Evolutionary conservation across 352 stramenopile species (phyloP).

Genomic region (Globisporangium irregulare): DNA sequence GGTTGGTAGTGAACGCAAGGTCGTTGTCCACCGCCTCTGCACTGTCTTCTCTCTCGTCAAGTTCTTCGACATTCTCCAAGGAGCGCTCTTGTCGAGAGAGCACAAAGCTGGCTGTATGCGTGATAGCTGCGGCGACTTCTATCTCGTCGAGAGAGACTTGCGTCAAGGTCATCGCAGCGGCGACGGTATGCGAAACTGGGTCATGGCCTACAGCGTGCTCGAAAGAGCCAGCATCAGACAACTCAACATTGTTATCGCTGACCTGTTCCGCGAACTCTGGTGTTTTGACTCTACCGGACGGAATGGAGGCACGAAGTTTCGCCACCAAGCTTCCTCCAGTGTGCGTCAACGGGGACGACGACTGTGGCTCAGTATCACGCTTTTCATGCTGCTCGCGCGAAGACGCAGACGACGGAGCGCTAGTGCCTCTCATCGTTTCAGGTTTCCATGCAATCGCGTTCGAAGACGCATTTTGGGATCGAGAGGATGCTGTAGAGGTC

Average conservation of each 20-base stretch:
- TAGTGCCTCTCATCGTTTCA: neutral
- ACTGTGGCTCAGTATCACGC: neutral
- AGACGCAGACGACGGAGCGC: neutral
- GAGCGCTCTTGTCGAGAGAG: constrained; percentile 9
- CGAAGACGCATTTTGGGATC: neutral
- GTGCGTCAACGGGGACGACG: constrained; percentile 5
- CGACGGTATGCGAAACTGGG: neutral
- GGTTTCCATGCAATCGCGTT: neutral
- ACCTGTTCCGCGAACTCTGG: neutral
- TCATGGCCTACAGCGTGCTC: neutral
- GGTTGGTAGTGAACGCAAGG: neutral
- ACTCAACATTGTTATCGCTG: neutral
- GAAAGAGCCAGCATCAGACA: neutral
- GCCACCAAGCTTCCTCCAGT: constrained; percentile 40
- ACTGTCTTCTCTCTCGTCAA: constrained; percentile 12
- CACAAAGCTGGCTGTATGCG: constrained; percentile 6
- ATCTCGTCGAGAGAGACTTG: neutral
- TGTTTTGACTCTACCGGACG: constrained; percentile 29
- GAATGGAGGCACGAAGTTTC: constrained; percentile 47
- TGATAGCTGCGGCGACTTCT: neutral
- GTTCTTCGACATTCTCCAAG: constrained; percentile 17
- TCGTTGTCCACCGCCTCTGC: constrained; percentile 2
- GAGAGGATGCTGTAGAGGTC: neutral
- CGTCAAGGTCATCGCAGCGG: neutral
- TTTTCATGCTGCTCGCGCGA: neutral